These are phyloP conservation scores for Emydomyces testavorans DNA, from an alignment of 2,329 filamentous ascomycete genomes.

Conservation along the genomic window DNA sequence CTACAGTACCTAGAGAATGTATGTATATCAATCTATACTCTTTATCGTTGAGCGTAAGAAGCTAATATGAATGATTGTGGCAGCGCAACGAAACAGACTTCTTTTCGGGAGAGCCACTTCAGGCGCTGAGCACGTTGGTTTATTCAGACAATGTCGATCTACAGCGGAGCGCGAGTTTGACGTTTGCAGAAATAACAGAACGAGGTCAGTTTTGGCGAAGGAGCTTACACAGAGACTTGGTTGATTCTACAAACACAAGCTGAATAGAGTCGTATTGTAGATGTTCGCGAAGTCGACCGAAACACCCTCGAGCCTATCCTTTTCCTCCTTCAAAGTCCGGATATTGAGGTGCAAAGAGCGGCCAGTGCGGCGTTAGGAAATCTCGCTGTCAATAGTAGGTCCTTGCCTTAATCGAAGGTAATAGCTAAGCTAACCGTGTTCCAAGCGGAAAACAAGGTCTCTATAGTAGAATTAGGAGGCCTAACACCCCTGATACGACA, in stretches of 20 bases:
- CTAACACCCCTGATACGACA: slow-evolving; percentile 86
- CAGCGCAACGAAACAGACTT: slow-evolving; percentile 96
- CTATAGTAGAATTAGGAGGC: slow-evolving; percentile 86
- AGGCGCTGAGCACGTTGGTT: slow-evolving; percentile 86
- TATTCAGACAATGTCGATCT: slow-evolving; percentile 98
- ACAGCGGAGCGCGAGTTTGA: slow-evolving; percentile 91
- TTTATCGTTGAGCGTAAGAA: background rate
- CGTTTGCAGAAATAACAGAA: slow-evolving; percentile 97
- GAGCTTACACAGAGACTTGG: background rate
- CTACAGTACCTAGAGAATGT: slow-evolving; percentile 96
- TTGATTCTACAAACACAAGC: background rate
- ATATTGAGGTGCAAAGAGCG: slow-evolving; percentile 93
- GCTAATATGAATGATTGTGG: background rate
- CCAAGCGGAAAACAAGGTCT: slow-evolving; percentile 92
- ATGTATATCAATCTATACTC: slow-evolving; percentile 23
- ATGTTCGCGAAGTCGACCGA: slow-evolving; percentile 90
- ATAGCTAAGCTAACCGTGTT: background rate
- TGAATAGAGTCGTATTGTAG: slow-evolving; percentile 37
- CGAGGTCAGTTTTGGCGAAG: slow-evolving; percentile 53
- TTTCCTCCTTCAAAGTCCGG: slow-evolving; percentile 83
- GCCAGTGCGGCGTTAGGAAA: slow-evolving; percentile 94
- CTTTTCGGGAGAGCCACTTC: slow-evolving; percentile 89
- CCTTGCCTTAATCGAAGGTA: slow-evolving; percentile 4
- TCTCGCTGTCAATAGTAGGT: slow-evolving; percentile 87
- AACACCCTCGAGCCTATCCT: slow-evolving; percentile 94